Conservation (phyloP, 2,329 filamentous ascomycete genomes). For the Rutstroemia sydowiana region DNA sequence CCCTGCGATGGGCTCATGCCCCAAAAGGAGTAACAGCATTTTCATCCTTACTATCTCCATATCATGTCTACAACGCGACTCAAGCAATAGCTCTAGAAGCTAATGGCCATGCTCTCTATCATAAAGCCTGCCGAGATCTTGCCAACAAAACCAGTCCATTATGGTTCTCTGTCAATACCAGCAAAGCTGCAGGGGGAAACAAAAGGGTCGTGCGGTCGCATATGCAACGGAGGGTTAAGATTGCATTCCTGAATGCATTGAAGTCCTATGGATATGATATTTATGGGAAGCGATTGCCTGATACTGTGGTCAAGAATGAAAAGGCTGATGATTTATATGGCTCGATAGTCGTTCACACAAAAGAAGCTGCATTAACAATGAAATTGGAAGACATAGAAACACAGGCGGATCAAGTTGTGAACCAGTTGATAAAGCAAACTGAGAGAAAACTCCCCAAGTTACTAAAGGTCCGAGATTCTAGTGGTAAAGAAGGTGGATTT, state of each 20-base stretch:
- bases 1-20: background rate
- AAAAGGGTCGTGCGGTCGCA: constrained; percentile 42
- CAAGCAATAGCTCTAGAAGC: background rate
- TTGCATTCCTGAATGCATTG: constrained; percentile 39
- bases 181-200: constrained; percentile 22
- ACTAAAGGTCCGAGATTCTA: too few relatives aligned
- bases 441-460: too few relatives aligned
- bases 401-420: constrained; percentile 21
- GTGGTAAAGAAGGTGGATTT: too few relatives aligned
- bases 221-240: constrained; percentile 35
- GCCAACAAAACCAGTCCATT: constrained; percentile 29
- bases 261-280: constrained; percentile 37
- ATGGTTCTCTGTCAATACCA: constrained; percentile 39
- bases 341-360: constrained; percentile 29
- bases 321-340: constrained; percentile 31
- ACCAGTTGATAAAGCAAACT: background rate
- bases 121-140: background rate
- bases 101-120: background rate
- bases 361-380: constrained; percentile 19
- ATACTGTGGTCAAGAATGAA: constrained; percentile 17
- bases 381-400: constrained; percentile 22
- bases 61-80: background rate
- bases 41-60: background rate
- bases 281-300: constrained; percentile 20
- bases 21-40: background rate